Conservation (phyloP, 192 early-diverging fungal species). For the Dissophora globulifera region DNA sequence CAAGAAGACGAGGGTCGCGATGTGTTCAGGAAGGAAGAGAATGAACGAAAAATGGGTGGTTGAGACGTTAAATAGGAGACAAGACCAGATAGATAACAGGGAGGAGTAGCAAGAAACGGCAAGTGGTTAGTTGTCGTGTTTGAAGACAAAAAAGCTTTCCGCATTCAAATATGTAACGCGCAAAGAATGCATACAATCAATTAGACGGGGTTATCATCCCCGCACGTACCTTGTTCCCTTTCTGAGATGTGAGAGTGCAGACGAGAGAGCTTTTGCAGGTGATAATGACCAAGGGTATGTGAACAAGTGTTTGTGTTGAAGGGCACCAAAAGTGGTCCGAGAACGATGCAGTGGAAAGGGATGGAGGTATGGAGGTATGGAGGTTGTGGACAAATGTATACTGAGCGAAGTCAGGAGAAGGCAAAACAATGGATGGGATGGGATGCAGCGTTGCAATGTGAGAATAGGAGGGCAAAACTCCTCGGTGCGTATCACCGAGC, state of each 20-base stretch:
- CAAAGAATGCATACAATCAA: too few relatives aligned
- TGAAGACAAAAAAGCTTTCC: too few relatives aligned
- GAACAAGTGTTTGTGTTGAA: neutral
- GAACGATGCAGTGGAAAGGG: constrained; percentile 20
- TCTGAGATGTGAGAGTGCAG: neutral
- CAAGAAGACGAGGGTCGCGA: too few relatives aligned
- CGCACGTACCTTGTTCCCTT: neutral
- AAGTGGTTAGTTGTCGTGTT: too few relatives aligned
- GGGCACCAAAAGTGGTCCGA: neutral
- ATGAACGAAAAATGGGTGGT: too few relatives aligned
- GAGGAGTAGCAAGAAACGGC: too few relatives aligned
- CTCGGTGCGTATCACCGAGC: constrained; percentile 1
- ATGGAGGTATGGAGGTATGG: neutral
- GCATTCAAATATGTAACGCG: too few relatives aligned
- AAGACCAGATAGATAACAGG: too few relatives aligned
- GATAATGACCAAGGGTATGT: neutral
- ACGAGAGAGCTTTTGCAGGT: neutral
- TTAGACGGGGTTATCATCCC: too few relatives aligned
- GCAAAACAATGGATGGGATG: neutral
- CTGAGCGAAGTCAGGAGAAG: too few relatives aligned
- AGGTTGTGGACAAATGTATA: neutral
- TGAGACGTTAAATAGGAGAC: too few relatives aligned
- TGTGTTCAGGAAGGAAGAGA: too few relatives aligned
- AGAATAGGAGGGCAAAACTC: constrained; percentile 3
- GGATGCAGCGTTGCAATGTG: neutral